Evolutionary conservation across 2,329 filamentous ascomycete species (phyloP).

Genomic region (Ophiostoma quercus): DNA sequence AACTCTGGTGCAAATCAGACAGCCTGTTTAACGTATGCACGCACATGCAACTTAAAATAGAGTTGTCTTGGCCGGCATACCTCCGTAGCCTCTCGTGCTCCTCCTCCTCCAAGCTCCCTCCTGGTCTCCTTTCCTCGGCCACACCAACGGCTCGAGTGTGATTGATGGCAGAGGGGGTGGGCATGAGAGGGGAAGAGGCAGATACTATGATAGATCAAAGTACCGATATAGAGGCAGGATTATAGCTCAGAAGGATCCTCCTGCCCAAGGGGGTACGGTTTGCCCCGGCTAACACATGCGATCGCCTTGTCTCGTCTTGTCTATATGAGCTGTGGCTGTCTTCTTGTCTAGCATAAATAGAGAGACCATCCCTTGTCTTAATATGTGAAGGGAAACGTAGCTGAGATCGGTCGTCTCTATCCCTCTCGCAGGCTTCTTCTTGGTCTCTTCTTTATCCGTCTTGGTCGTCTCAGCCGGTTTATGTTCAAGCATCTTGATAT

Average conservation of each 20-base stretch:
- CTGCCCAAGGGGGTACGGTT: neutral
- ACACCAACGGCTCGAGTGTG: neutral
- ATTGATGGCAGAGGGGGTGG: neutral
- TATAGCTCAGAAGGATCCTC: neutral
- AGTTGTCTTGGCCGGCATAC: neutral
- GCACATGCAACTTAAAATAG: neutral
- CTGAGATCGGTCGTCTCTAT: neutral
- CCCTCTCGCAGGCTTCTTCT: neutral
- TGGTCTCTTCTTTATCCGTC: neutral
- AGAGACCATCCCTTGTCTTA: neutral
- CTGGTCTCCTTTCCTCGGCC: conserved; percentile 3
- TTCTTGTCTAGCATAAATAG: neutral
- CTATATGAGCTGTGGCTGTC: neutral
- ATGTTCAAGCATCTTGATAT: neutral
- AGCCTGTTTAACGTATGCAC: neutral
- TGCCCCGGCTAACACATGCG: neutral
- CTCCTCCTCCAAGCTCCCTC: neutral
- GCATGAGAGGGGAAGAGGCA: neutral
- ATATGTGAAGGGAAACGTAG: neutral
- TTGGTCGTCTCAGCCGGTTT: neutral
- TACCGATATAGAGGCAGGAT: neutral
- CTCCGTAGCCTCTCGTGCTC: neutral
- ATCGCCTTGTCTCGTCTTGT: neutral
- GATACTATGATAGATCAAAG: neutral
- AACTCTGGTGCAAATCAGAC: neutral